Conservation (phyloP, 352 stramenopile species). For the Phytophthora cactorum region DNA sequence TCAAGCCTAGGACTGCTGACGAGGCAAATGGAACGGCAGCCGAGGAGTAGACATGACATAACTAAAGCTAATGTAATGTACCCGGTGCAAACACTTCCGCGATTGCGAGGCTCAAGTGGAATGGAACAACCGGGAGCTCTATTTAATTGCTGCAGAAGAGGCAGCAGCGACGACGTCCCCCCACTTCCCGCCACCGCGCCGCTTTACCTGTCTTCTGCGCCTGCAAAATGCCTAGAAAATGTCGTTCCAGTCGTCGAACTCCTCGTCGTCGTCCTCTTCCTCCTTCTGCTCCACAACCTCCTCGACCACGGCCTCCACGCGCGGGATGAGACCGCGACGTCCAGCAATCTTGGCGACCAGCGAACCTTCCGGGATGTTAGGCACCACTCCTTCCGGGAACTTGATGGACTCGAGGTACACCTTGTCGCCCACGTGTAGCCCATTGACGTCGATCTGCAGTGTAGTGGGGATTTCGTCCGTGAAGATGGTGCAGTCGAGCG, state of each 20-base stretch:
- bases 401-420: slow-evolving; percentile 80
- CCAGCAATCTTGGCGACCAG: slow-evolving; percentile 88
- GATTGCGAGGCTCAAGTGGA: slow-evolving; percentile 4
- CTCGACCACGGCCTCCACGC: slow-evolving; percentile 66
- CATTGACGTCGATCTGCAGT: slow-evolving; percentile 87
- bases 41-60: slow-evolving; percentile 20
- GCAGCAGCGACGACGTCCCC: not conserved
- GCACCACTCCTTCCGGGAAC: slow-evolving; percentile 80
- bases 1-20: slow-evolving; percentile 34
- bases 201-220: slow-evolving; percentile 15
- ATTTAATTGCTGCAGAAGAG: slow-evolving; percentile 34
- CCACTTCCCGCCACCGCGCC: not conserved
- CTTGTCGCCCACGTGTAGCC: slow-evolving; percentile 85
- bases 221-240: slow-evolving; percentile 71
- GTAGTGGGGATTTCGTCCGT: slow-evolving; percentile 79
- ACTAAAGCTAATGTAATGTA: slow-evolving; percentile 16
- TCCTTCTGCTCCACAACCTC: slow-evolving; percentile 78
- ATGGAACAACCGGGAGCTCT: slow-evolving; percentile 30
- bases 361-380: slow-evolving; percentile 62
- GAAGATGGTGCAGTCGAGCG: slow-evolving; percentile 82
- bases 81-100: not conserved
- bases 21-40: slow-evolving; percentile 11
- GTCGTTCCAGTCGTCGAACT: slow-evolving; percentile 91
- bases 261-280: slow-evolving; percentile 64
- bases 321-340: slow-evolving; percentile 85